phyloP scores from a whole-genome alignment of 1,284 basidiomycete genomes.

The Rhodotorula sp. region DNA sequence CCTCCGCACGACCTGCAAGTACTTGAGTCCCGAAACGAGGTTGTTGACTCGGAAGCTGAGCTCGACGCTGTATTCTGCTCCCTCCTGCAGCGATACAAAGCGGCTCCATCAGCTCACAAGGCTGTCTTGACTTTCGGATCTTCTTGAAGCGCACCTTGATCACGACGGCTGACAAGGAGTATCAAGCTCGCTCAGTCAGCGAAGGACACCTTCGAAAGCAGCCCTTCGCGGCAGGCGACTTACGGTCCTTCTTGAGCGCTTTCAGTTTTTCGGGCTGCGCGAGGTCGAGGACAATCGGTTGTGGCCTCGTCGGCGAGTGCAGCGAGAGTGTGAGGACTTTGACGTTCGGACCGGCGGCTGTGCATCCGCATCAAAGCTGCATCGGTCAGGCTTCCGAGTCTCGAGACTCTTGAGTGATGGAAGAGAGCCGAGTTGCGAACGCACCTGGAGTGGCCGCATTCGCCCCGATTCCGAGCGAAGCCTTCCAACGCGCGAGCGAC shows the following conservation, averaged over 20 bases:
- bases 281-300: constrained; percentile 54
- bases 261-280: constrained; percentile 51
- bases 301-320: constrained; percentile 51
- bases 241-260: constrained; percentile 58
- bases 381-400: not conserved
- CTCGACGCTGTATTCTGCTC: constrained; percentile 70
- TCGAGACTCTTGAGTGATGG: not conserved
- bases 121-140: not conserved
- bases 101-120: constrained; percentile 45
- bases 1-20: constrained; percentile 77
- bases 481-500: constrained; percentile 78
- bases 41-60: constrained; percentile 68
- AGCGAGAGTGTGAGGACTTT: constrained; percentile 51
- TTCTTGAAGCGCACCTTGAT: constrained; percentile 28
- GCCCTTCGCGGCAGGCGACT: not conserved
- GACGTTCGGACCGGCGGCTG: constrained; percentile 27
- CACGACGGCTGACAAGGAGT: constrained; percentile 14
- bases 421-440: not conserved
- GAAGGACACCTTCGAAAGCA: too few species aligned
- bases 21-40: constrained; percentile 62
- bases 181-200: too few species aligned
- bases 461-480: constrained; percentile 74
- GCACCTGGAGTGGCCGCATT: constrained; percentile 44
- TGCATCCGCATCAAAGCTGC: too few species aligned
- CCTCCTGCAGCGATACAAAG: constrained; percentile 52